These are phyloP conservation scores for Sugiyamaella grinbergsii DNA, from an alignment of 1,139 yeast species.

Conservation along the genomic window DNA sequence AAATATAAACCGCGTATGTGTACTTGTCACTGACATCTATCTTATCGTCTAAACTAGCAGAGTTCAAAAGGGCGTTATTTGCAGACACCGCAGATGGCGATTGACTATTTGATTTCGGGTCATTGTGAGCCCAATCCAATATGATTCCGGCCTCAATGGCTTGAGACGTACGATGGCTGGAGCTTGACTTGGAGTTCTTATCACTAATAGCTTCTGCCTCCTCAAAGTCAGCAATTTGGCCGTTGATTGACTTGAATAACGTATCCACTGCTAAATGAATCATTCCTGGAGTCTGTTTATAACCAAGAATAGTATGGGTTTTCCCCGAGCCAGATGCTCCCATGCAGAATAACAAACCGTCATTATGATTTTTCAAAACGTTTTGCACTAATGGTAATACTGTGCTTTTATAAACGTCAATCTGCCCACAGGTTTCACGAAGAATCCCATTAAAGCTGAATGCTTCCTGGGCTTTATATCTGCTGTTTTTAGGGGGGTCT, in stretches of 20 bases:
- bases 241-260: slow-evolving; percentile 50
- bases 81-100: not conserved
- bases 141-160: slow-evolving; percentile 43
- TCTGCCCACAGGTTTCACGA: slow-evolving; percentile 38
- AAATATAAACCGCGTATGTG: slow-evolving; percentile 38
- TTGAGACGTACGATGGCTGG: slow-evolving; percentile 36
- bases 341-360: slow-evolving; percentile 49
- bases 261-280: slow-evolving; percentile 43
- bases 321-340: slow-evolving; percentile 59
- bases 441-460: slow-evolving; percentile 44
- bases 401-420: slow-evolving; percentile 40
- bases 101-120: slow-evolving; percentile 7
- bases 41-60: slow-evolving; percentile 3
- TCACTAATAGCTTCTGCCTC: slow-evolving; percentile 38
- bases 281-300: slow-evolving; percentile 39
- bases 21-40: slow-evolving; percentile 25
- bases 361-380: slow-evolving; percentile 42
- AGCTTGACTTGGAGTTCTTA: slow-evolving; percentile 25
- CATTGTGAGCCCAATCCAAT: slow-evolving; percentile 38
- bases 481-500: slow-evolving; percentile 35
- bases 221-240: slow-evolving; percentile 47
- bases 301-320: slow-evolving; percentile 39
- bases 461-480: slow-evolving; percentile 36
- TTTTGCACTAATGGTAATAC: slow-evolving; percentile 40
- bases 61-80: not conserved